These are phyloP conservation scores for Colletotrichum lini DNA, from an alignment of 2,329 filamentous ascomycete species.

Conservation along the genomic window DNA sequence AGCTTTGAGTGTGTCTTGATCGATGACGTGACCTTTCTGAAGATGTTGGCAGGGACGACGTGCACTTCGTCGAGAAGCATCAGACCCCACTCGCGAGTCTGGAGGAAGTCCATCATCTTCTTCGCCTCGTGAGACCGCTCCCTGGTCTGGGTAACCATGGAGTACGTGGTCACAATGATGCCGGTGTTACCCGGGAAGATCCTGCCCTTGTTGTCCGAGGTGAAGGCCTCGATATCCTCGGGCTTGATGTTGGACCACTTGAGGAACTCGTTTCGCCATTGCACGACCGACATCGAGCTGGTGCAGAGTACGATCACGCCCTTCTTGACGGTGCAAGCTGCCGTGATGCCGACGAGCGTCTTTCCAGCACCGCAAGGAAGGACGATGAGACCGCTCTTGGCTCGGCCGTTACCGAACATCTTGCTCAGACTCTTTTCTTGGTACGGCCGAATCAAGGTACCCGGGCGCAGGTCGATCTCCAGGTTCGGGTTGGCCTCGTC, in stretches of 20 bases:
- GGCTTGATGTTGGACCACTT: constrained; percentile 98
- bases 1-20: constrained; percentile 97
- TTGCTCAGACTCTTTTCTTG: constrained; percentile 98
- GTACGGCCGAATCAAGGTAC: constrained; percentile 92
- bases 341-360: constrained; percentile 97
- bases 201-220: constrained; percentile 88
- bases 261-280: constrained; percentile 96
- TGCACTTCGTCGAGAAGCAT: constrained; percentile 99
- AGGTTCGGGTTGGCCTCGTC: constrained; percentile 91
- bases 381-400: constrained; percentile 97
- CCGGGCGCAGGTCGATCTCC: constrained; percentile 92
- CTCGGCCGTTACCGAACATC: constrained; percentile 99
- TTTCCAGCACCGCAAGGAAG: constrained; percentile 97
- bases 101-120: constrained; percentile 98
- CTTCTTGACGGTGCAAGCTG: constrained; percentile 97
- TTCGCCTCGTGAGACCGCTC: constrained; percentile 92
- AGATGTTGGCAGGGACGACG: constrained; percentile 96
- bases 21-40: constrained; percentile 91
- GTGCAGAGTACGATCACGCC: constrained; percentile 96
- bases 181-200: constrained; percentile 90
- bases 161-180: constrained; percentile 97
- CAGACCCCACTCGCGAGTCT: constrained; percentile 91
- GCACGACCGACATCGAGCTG: constrained; percentile 96
- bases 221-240: constrained; percentile 94
- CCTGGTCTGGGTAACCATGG: constrained; percentile 95